These are phyloP conservation scores for Huiozyma naganishii DNA, from an alignment of 805 yeast genomes.

Conservation along the genomic window DNA sequence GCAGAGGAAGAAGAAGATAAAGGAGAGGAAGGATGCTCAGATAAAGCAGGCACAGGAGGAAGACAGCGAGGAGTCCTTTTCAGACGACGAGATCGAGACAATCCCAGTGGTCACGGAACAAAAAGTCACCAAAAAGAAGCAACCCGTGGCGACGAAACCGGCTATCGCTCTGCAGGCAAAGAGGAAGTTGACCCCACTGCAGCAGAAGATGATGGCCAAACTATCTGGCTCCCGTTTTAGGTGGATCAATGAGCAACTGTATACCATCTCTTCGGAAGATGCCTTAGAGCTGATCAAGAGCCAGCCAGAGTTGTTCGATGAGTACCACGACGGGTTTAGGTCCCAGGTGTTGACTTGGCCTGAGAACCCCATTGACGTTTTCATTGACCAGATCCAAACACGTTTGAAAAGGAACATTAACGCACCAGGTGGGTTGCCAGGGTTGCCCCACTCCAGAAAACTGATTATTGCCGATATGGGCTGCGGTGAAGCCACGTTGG, in stretches of 20 bases:
- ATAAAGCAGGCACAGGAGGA: conserved; percentile 11
- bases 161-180: conserved; percentile 1
- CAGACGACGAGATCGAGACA: conserved; percentile 1
- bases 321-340: conserved; percentile 90
- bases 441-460: conserved; percentile 37
- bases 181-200: conserved; percentile 64
- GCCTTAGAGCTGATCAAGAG: conserved; percentile 64
- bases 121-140: conserved; percentile 7
- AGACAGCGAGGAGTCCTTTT: background rate
- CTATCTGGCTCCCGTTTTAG: conserved; percentile 90
- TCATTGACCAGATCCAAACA: conserved; percentile 57
- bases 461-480: conserved; percentile 97
- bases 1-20: conserved; percentile 11
- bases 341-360: conserved; percentile 97
- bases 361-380: conserved; percentile 92
- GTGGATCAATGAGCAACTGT: conserved; percentile 97
- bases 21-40: conserved; percentile 4
- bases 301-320: conserved; percentile 85
- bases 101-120: conserved; percentile 2
- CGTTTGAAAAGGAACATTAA: conserved; percentile 59
- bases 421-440: conserved; percentile 95
- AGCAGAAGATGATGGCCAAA: conserved; percentile 91
- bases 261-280: conserved; percentile 68
- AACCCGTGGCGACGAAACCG: conserved; percentile 9
- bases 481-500: conserved; percentile 92